Conservation (phyloP, 2,329 filamentous ascomycete genomes). For the Alternaria ethzedia region DNA sequence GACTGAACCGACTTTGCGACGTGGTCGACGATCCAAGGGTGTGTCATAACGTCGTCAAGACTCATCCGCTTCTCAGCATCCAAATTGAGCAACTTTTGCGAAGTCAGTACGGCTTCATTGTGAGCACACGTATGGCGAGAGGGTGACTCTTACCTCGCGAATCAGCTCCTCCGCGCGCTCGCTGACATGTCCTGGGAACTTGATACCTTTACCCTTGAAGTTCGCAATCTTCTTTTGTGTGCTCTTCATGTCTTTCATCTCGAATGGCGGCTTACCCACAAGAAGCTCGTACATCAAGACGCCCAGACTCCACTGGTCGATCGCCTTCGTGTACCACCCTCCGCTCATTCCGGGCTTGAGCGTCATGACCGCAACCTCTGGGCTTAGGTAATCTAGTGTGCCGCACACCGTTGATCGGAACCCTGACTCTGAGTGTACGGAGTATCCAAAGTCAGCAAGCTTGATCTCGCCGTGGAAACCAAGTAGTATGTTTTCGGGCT, state of each 20-base stretch:
- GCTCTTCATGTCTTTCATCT: constrained; percentile 81
- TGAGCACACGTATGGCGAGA: not conserved
- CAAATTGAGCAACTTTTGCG: constrained; percentile 46
- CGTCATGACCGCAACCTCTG: constrained; percentile 76
- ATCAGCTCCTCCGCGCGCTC: constrained; percentile 86
- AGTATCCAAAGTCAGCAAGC: constrained; percentile 96
- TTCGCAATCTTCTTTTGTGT: constrained; percentile 78
- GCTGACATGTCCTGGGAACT: constrained; percentile 83
- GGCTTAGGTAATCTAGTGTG: constrained; percentile 91
- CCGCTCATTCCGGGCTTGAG: constrained; percentile 62
- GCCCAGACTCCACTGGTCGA: constrained; percentile 92
- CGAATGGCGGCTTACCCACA: constrained; percentile 90
- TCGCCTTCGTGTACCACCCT: constrained; percentile 88
- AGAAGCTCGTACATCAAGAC: constrained; percentile 93
- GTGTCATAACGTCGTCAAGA: constrained; percentile 80
- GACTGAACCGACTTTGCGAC: constrained; percentile 3
- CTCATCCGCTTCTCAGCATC: constrained; percentile 89
- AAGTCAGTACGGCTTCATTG: not conserved
- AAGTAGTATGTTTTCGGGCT: constrained; percentile 91
- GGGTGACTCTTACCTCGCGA: constrained; percentile 24
- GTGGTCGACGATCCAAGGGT: constrained; percentile 92
- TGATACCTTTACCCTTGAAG: constrained; percentile 79
- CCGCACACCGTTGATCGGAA: constrained; percentile 90
- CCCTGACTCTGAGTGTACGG: constrained; percentile 91
- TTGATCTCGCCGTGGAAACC: constrained; percentile 96